Base-by-base conservation (phyloP, 257 asterid genomes). In the Nicotiana sylvestris region DNA sequence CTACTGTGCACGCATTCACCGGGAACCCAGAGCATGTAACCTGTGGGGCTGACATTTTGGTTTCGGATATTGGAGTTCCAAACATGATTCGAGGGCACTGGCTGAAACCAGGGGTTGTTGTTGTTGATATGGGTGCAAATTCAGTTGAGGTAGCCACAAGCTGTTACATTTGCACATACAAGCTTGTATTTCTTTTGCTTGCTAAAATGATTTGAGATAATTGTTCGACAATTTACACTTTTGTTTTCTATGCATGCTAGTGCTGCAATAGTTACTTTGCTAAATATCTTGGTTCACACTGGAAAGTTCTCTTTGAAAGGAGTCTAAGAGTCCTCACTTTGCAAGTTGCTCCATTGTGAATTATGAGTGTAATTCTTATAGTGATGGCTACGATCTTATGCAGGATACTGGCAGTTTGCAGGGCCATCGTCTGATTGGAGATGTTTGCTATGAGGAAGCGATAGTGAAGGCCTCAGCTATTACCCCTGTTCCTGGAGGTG, bases 401-500 rank as follows among this genome's bases (percentile, higher is more conserved):
- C 65, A 81, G 89, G 84, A 83, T 69, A 55, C 60, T n/a, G 8
- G 10, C 30, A 8, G 66, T 27, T 56, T 27, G 21, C 32, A 10
- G 18, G 82, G 84, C n/a, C 81, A 81, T 12, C 66, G 56, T 39
- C 78, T 81, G 30, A 32, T 83, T 25, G 87, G 87, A 81, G 89
- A 81, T 81, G 85, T 84, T 68, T 83, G 83, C 81, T 83, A 66
- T 46, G 32, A 86, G 21, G 83, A 83, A 81, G 87, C 80, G 3
- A 27, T 83, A 16, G 2, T n/a, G 16, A 83, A 70, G 83, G 85
- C 65, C 32, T 80, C 88, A 6, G 88, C 88, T 35, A 83, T 86
- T 51, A 86, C 84, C 49, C 84, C 85, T 6, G 88, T 86, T 51
- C 88, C 86, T 57, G 84, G 88, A 72, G 86, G 88, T 33, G 80